Evolutionary conservation across 768 basidiomycete genomes (phyloP).

Genomic region (Tylopilus felleus): DNA sequence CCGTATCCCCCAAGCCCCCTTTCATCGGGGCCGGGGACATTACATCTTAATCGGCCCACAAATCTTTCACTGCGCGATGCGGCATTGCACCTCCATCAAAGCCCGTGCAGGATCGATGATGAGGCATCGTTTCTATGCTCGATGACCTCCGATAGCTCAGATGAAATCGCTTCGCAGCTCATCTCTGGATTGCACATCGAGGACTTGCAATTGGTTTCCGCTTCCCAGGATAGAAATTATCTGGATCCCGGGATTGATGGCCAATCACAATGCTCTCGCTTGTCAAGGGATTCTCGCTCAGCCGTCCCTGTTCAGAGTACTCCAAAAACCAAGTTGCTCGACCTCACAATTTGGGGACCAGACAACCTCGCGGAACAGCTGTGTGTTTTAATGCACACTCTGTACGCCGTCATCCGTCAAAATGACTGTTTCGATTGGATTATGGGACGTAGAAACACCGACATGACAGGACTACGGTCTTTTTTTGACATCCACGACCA

Average conservation of each 20-base stretch:
- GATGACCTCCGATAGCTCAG: slow-evolving; percentile 36
- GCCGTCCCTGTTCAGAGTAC: not conserved
- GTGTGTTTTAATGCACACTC: slow-evolving; percentile 65
- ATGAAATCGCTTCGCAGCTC: slow-evolving; percentile 18
- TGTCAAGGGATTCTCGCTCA: slow-evolving; percentile 24
- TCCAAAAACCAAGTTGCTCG: not conserved
- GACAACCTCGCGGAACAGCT: slow-evolving; percentile 76
- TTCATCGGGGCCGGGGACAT: not conserved
- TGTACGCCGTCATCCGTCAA: slow-evolving; percentile 66
- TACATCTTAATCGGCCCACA: not conserved
- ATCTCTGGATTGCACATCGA: slow-evolving; percentile 29
- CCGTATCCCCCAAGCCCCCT: not conserved
- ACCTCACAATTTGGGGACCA: slow-evolving; percentile 53
- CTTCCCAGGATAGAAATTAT: not conserved
- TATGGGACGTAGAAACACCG: slow-evolving; percentile 35
- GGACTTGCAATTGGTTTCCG: slow-evolving; percentile 12
- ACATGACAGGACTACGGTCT: slow-evolving; percentile 42
- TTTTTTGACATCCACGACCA: slow-evolving; percentile 64
- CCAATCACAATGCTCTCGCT: slow-evolving; percentile 1
- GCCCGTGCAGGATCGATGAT: slow-evolving; percentile 41
- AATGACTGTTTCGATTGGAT: slow-evolving; percentile 73
- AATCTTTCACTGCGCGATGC: not conserved
- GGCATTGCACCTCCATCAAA: slow-evolving; percentile 26
- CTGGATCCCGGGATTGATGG: too few species aligned
- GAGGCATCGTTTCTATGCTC: slow-evolving; percentile 33